These are phyloP conservation scores for Rhizopus arrhizus DNA, from an alignment of 371 early-diverging fungal genomes.

Conservation along the genomic window DNA sequence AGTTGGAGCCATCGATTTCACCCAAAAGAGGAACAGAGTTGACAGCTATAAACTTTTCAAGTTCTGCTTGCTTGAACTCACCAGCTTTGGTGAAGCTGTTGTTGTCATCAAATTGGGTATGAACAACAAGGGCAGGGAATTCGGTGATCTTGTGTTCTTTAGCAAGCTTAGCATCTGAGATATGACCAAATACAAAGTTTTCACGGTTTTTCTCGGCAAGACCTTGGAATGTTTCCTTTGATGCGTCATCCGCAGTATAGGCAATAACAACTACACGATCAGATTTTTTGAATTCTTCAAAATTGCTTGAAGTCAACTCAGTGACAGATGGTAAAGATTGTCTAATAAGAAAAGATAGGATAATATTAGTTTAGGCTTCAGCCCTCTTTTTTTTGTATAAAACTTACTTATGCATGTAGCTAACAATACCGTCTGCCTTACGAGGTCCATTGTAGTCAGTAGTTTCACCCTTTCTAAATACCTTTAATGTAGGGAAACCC, in stretches of 20 bases:
- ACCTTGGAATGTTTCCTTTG: constrained; percentile 55
- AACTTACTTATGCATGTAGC: constrained; percentile 74
- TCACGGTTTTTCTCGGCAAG: constrained; percentile 82
- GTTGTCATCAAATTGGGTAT: constrained; percentile 90
- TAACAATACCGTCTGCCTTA: constrained; percentile 79
- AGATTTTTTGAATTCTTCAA: constrained; percentile 72
- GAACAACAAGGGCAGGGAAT: constrained; percentile 75
- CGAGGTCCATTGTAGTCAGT: constrained; percentile 84
- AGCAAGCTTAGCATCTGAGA: constrained; percentile 58
- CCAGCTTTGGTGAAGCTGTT: constrained; percentile 62
- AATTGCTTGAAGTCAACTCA: constrained; percentile 60
- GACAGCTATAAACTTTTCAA: constrained; percentile 69
- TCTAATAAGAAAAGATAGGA: constrained; percentile 32
- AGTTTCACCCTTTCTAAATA: constrained; percentile 74
- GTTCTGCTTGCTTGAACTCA: constrained; percentile 53
- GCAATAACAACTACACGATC: constrained; percentile 90
- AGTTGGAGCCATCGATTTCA: constrained; percentile 88
- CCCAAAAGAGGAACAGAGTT: constrained; percentile 86
- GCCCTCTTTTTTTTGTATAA: constrained; percentile 29
- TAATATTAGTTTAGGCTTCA: constrained; percentile 21
- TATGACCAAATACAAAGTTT: constrained; percentile 80
- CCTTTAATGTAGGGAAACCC: constrained; percentile 95
- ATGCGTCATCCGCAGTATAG: constrained; percentile 69
- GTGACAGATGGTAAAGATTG: constrained; percentile 81
- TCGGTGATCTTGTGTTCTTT: constrained; percentile 49